Evolutionary conservation across 305 asterid genomes (phyloP).

Genomic region (Striga hermonthica): DNA sequence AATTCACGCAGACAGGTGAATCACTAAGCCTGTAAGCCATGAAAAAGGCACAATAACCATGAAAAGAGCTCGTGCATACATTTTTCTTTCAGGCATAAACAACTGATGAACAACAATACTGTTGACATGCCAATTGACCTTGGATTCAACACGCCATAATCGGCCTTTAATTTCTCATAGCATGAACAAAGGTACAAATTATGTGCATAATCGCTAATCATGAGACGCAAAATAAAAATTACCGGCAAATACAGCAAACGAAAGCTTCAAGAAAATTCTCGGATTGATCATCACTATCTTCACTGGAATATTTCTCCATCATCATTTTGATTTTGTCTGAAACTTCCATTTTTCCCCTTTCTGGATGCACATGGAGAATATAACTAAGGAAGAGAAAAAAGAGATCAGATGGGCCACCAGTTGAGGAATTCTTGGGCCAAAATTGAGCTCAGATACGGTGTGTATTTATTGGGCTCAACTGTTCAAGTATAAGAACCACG

Average conservation of each 20-base stretch:
- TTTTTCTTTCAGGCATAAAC: neutral
- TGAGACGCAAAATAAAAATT: constrained; percentile 15
- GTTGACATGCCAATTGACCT: neutral
- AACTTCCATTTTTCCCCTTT: constrained; percentile 11
- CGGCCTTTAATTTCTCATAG: neutral
- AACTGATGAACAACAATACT: neutral
- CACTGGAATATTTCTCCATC: constrained; percentile 28
- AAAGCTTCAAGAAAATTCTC: constrained; percentile 40
- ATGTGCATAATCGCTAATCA: neutral
- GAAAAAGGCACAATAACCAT: neutral
- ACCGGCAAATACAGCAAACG: constrained; percentile 51
- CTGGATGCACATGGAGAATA: neutral
- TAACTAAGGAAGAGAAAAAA: neutral
- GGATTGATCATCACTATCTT: constrained; percentile 29
- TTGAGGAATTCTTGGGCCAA: neutral
- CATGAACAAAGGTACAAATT: neutral
- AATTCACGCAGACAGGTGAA: too few relatives aligned
- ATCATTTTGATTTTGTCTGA: constrained; percentile 20
- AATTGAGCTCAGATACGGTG: too few relatives aligned
- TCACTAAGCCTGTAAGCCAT: too few relatives aligned
- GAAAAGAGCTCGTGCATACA: constrained; percentile 1
- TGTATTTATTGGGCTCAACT: too few relatives aligned
- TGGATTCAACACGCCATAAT: neutral
- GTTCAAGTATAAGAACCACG: too few relatives aligned
- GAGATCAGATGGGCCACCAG: neutral